Conservation (phyloP, 2,329 filamentous ascomycete genomes). For the Neonectria sp. region DNA sequence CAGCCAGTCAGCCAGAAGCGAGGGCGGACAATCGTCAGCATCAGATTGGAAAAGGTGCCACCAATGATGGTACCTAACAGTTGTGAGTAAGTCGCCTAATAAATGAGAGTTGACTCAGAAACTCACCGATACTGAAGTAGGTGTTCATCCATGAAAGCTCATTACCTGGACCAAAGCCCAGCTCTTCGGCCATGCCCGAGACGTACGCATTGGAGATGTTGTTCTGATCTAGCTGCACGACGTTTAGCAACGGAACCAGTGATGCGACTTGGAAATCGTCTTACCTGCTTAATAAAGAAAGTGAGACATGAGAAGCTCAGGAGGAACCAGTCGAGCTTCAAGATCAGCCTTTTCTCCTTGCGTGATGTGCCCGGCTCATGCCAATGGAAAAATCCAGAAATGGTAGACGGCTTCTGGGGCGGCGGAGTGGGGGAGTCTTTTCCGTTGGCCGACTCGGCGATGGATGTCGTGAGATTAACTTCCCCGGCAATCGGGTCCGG, state of each 20-base stretch:
- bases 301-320: conserved; percentile 56
- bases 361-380: conserved; percentile 57
- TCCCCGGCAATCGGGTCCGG: too few species aligned
- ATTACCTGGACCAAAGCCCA: conserved; percentile 58
- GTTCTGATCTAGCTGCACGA: conserved; percentile 56
- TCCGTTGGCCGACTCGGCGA: not conserved
- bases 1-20: conserved; percentile 59
- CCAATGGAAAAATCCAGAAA: conserved; percentile 56
- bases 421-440: not conserved
- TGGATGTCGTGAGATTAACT: not conserved
- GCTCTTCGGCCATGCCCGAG: conserved; percentile 63
- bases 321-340: conserved; percentile 67
- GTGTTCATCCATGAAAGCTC: conserved; percentile 63
- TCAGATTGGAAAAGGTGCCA: conserved; percentile 59
- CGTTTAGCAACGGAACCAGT: conserved; percentile 15
- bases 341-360: conserved; percentile 61
- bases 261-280: not conserved
- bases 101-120: not conserved
- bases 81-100: not conserved
- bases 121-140: conserved; percentile 60
- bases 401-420: not conserved
- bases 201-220: conserved; percentile 66
- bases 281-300: conserved; percentile 61
- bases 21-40: conserved; percentile 61
- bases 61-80: conserved; percentile 56